Conservation (phyloP, 768 basidiomycete genomes). For the Guyanaporus albipodus region DNA sequence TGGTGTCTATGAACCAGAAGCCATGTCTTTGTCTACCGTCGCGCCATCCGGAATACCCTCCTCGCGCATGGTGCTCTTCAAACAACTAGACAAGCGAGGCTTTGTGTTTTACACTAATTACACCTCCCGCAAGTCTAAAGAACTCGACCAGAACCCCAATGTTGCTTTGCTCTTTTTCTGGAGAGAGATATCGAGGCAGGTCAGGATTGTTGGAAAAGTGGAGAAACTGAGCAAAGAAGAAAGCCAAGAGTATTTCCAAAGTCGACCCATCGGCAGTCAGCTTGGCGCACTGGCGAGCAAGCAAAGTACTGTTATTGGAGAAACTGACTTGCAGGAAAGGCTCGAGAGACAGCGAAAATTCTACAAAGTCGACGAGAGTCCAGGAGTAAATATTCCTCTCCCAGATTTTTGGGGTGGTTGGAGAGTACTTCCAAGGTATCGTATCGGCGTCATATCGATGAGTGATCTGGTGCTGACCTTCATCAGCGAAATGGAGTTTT, state of each 20-base stretch:
- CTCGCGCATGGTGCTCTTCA: constrained; percentile 86
- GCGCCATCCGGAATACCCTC: constrained; percentile 75
- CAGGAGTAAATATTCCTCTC: constrained; percentile 52
- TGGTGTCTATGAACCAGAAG: constrained; percentile 84
- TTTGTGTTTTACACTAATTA: constrained; percentile 99
- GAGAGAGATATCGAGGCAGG: constrained; percentile 75
- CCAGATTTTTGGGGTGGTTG: constrained; percentile 98
- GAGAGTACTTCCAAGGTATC: constrained; percentile 86
- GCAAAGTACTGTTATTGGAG: constrained; percentile 77
- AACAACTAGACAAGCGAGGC: constrained; percentile 81
- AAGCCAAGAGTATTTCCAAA: constrained; percentile 78
- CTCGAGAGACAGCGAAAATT: constrained; percentile 54
- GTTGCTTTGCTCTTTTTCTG: constrained; percentile 90
- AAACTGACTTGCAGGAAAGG: constrained; percentile 62
- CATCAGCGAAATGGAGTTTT: constrained; percentile 90
- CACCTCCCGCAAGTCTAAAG: constrained; percentile 84
- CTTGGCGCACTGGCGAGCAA: constrained; percentile 92
- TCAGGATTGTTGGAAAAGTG: constrained; percentile 80
- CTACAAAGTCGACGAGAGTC: constrained; percentile 48
- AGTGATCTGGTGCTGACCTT: constrained; percentile 5
- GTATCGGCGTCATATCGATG: neutral
- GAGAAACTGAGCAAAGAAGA: constrained; percentile 74
- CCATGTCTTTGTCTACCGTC: constrained; percentile 77
- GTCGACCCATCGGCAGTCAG: constrained; percentile 77
- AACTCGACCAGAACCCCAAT: constrained; percentile 71